Conservation (phyloP, 495 filamentous ascomycete species). For the Daldinia loculata region DNA sequence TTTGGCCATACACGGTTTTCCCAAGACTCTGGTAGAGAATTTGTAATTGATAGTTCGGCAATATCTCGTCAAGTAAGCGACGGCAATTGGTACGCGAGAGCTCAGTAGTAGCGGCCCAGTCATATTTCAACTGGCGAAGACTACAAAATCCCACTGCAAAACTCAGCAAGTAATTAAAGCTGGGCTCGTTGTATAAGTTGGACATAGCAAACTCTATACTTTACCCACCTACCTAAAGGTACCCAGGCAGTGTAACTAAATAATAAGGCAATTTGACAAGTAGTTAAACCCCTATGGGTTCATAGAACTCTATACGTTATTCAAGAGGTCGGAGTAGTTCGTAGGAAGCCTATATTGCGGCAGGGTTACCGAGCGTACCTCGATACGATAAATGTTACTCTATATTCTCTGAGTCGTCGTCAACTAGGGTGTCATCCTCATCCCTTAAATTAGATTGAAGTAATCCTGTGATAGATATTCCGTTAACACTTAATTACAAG, state of each 20-base stretch:
- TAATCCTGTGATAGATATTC: slow-evolving; percentile 9
- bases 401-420: slow-evolving; percentile 14
- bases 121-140: neutral
- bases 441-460: slow-evolving; percentile 25
- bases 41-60: neutral
- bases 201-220: neutral
- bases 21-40: neutral
- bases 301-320: too few relatives aligned
- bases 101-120: neutral
- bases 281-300: neutral
- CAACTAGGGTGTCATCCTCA: slow-evolving; percentile 25
- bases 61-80: neutral
- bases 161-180: neutral
- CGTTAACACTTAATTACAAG: slow-evolving; percentile 6
- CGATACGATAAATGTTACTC: neutral
- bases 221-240: neutral
- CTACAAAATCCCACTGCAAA: neutral
- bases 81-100: neutral
- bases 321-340: too few relatives aligned
- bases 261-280: neutral
- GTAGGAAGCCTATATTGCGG: neutral
- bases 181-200: neutral
- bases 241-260: neutral
- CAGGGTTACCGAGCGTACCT: neutral
- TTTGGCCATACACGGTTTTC: neutral